Conservation (phyloP, 208 protist genomes). For the Entamoeba histolytica region DNA sequence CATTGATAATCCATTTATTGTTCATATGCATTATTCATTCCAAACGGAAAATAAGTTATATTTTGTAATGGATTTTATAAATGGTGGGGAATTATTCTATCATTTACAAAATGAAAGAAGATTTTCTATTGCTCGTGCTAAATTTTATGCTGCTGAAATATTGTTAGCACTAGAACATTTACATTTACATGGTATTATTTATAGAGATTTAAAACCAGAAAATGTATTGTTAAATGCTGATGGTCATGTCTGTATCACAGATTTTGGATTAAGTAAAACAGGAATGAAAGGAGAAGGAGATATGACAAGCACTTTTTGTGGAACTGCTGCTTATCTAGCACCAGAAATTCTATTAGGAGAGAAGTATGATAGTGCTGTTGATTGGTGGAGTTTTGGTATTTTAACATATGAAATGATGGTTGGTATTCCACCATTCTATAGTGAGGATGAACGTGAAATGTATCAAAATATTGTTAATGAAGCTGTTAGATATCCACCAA, state of each 20-base stretch:
- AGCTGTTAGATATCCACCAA: constrained; percentile 46
- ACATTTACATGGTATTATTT: constrained; percentile 24
- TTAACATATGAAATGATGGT: constrained; percentile 63
- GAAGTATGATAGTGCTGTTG: constrained; percentile 72
- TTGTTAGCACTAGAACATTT: constrained; percentile 39
- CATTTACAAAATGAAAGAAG: constrained; percentile 30
- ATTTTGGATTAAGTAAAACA: constrained; percentile 20
- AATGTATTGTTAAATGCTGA: constrained; percentile 6
- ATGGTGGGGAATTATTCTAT: no score
- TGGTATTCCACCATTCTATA: constrained; percentile 59
- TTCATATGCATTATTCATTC: constrained; percentile 43
- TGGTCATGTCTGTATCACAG: constrained; percentile 19
- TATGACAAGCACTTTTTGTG: constrained; percentile 16
- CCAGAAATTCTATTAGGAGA: constrained; percentile 67
- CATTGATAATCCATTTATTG: constrained; percentile 39
- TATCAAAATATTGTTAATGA: constrained; percentile 62
- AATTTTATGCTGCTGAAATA: constrained; percentile 40
- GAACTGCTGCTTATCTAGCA: constrained; percentile 35
- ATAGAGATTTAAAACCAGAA: constrained; percentile 16
- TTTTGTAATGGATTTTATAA: constrained; percentile 44
- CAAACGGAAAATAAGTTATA: constrained; percentile 43
- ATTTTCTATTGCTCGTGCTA: background rate
- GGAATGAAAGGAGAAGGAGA: background rate
- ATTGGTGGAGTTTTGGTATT: constrained; percentile 82
- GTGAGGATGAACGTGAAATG: constrained; percentile 51